Evolutionary conservation across 495 filamentous ascomycete species (phyloP), one percentile per base, ranked within the genome.

Genomic region (Penicillium pancosmium): DNA sequence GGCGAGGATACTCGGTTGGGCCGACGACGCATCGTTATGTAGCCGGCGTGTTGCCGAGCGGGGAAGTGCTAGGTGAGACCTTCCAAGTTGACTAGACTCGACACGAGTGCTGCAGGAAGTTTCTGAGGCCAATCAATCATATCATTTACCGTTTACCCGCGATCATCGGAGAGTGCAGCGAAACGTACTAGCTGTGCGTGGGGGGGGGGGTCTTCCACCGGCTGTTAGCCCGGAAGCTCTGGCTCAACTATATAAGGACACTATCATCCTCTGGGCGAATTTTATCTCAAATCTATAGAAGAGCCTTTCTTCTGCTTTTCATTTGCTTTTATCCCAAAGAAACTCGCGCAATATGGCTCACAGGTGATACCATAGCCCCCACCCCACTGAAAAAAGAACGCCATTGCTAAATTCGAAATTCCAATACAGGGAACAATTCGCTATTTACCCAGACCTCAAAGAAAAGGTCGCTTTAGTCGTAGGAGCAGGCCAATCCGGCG

Each of bases 381-480:
- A 38, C 36, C 12, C 36, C 36, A 38, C 36, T 4, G 36, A 38
- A n/a, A 38, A 15, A n/a, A 0, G 15, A 38, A 12, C 36, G 15
- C 1, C 11, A 38, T 12, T 38, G 11, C 36, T 38, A 13, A 38
- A 3, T 35, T 21, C 0, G 7, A 15, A 21, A 54, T 16, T 43
- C 11, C 2, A 54, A 16, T 40, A 13, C 33, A 57, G 55, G 10
- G n/a, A 60, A 7, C 13, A 44, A 21, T 56, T 56, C 13, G 50
- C 64, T 27, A 38, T 27, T 16, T 69, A 69, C 56, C 61, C 58
- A 4, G 67, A 69, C 35, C 58, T 69, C 6, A 60, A 60, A 34
- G 52, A 66, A 48, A 74, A 80, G 61, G 59, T 82, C 10, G 74
- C 69, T 33, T 66, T 84, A 10, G 64, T 82, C n/a, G 79, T 75